phyloP scores from a whole-genome alignment of 257 asterid genomes.

The Fraxinus anomala region DNA sequence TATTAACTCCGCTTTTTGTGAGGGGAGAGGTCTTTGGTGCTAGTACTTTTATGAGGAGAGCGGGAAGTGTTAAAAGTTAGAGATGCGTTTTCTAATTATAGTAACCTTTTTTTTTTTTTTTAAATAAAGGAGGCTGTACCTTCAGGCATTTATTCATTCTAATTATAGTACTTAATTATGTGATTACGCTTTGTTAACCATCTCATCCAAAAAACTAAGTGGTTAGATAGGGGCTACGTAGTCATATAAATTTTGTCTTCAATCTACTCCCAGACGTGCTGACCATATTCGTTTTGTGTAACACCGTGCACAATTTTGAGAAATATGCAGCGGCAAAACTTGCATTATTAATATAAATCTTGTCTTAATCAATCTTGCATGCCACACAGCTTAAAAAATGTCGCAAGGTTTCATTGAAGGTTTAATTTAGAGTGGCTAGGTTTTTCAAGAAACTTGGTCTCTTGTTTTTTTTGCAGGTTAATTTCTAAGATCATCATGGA shows the following conservation, averaged over 20 bases:
- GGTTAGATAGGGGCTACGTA: not conserved
- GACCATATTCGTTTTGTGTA: not conserved
- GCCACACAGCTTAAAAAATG: not conserved
- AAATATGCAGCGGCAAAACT: not conserved
- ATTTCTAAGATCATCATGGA: slow-evolving; percentile 56
- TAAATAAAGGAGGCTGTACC: too few species aligned
- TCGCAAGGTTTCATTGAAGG: slow-evolving; percentile 10
- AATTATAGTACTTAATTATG: not conserved
- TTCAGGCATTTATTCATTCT: too few species aligned
- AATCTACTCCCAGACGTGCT: not conserved
- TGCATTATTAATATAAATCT: not conserved
- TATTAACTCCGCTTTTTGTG: slow-evolving; percentile 9
- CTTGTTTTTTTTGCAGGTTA: slow-evolving; percentile 41
- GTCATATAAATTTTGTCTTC: not conserved
- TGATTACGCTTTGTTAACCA: too few species aligned
- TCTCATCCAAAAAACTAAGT: not conserved
- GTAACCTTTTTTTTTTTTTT: too few species aligned
- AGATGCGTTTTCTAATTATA: not conserved
- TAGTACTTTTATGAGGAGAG: not conserved
- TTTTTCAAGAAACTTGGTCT: not conserved
- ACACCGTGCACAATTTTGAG: not conserved
- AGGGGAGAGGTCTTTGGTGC: not conserved
- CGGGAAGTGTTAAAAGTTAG: not conserved
- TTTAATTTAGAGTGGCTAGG: not conserved
- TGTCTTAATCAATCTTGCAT: slow-evolving; percentile 17